Conservation (phyloP, 495 filamentous ascomycete species). For the Xylaria palmicola region DNA sequence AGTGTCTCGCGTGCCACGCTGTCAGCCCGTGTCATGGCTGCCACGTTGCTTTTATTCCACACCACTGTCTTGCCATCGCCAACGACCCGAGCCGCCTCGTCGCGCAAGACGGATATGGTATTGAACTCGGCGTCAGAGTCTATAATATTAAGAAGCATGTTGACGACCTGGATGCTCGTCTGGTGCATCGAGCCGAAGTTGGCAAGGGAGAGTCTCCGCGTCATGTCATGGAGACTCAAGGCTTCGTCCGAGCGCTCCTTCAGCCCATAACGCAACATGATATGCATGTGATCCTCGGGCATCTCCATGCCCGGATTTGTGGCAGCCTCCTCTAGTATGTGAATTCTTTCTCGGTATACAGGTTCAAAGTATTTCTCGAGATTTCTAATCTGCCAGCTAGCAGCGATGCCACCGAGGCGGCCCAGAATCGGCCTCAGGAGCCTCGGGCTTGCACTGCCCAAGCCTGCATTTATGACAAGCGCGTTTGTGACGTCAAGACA, state of each 20-base stretch:
- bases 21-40: constrained; percentile 36
- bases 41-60: constrained; percentile 36
- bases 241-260: constrained; percentile 34
- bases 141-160: constrained; percentile 33
- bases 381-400: constrained; percentile 5
- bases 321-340: constrained; percentile 21
- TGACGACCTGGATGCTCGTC: constrained; percentile 21
- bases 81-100: constrained; percentile 25
- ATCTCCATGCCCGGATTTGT: constrained; percentile 21
- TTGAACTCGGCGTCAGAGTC: constrained; percentile 33
- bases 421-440: constrained; percentile 34
- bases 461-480: constrained; percentile 27
- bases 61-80: constrained; percentile 3
- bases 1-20: constrained; percentile 44
- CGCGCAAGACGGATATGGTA: constrained; percentile 36
- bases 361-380: constrained; percentile 27
- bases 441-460: constrained; percentile 24
- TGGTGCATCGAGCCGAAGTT: constrained; percentile 34
- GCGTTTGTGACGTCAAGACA: constrained; percentile 22
- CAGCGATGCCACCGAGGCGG: constrained; percentile 11
- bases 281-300: constrained; percentile 37
- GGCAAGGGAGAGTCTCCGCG: constrained; percentile 22
- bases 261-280: constrained; percentile 36
- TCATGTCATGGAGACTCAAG: constrained; percentile 29
- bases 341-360: constrained; percentile 13